Base-by-base conservation (phyloP, 1,284 basidiomycete genomes). In the Bondarzewia mesenterica region DNA sequence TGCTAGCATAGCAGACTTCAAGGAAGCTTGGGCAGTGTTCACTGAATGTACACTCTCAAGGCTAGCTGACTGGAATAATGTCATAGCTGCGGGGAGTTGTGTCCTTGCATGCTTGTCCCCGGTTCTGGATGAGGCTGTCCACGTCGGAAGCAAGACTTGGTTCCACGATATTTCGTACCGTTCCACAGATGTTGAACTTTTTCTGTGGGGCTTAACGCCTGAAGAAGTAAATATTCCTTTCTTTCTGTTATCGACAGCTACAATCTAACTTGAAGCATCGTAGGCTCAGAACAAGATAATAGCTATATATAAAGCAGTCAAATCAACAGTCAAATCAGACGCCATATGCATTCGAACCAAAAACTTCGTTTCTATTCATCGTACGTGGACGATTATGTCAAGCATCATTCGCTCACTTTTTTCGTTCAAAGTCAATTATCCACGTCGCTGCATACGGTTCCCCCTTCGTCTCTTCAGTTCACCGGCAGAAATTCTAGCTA, bases 301-400 rank as follows among this genome's bases (percentile, higher is more conserved):
- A 37, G 53, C 62, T 18, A 79, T 82, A 29, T 81, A 76, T 55
- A 74, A 80, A 55, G 78, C 78, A 5, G 75, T 82, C 15, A 66
- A 77, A 22, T 76, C 80, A 56, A 77, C 77, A 2, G 72, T 81
- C 21, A 78, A 78, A 21, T 81, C 78, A 78, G 79, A 80, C 57
- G 75, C 78, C 10, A 80, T 77, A 16, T 80, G 78, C 49, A 72
- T 81, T 49, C 71, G 78, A 36, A 79, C 77, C 45, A 80, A 77
- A 61, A 75, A 82, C 54, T 77, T 78, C 0, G 66, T 80, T 37
- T 80, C 78, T 7, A 80, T 82, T 54, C 73, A 81, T 57, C 81
- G 59, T 26, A 32, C 18, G 23, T 27, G 22, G 7, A 40, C 25
- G 15, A 16, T 27, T 18, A 14, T 12, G 18, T 43, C 21, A 8